phyloP scores from a whole-genome alignment of 116 monocot genomes.

The Papilionanthe hybrid region DNA sequence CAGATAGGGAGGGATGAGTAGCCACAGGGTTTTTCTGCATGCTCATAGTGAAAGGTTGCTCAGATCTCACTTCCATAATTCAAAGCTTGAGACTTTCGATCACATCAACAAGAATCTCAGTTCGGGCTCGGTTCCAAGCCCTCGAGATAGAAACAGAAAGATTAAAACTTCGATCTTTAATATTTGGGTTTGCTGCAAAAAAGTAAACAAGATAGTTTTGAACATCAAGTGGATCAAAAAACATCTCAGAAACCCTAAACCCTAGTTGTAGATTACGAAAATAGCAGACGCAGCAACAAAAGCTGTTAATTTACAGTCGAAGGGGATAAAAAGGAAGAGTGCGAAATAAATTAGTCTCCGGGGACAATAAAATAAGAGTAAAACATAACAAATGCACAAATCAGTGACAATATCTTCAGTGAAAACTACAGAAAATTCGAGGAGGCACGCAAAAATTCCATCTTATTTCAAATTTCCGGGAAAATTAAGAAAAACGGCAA shows the following conservation, averaged over 20 bases:
- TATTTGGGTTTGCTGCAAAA: conserved; percentile 5
- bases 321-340: neutral
- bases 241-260: conserved; percentile 18
- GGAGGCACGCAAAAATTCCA: neutral
- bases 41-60: conserved; percentile 31
- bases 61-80: conserved; percentile 43
- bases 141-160: neutral
- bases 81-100: neutral
- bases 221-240: neutral
- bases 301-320: conserved; percentile 14
- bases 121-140: neutral
- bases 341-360: conserved; percentile 2
- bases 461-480: conserved; percentile 21
- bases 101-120: conserved; percentile 8
- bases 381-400: conserved; percentile 2
- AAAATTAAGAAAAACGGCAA: neutral
- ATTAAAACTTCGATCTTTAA: conserved; percentile 1
- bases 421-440: conserved; percentile 14
- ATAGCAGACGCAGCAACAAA: conserved; percentile 9
- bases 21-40: conserved; percentile 30
- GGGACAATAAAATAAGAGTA: conserved; percentile 1
- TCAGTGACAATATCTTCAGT: conserved; percentile 9
- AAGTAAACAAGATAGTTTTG: neutral
- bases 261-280: conserved; percentile 7
- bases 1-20: conserved; percentile 33